Percentiles rank a stretch among this genome's conserved stretches.
These are phyloP conservation scores for Bremia lactucae DNA, from an alignment of 352 stramenopile species.

Conservation along the genomic window DNA sequence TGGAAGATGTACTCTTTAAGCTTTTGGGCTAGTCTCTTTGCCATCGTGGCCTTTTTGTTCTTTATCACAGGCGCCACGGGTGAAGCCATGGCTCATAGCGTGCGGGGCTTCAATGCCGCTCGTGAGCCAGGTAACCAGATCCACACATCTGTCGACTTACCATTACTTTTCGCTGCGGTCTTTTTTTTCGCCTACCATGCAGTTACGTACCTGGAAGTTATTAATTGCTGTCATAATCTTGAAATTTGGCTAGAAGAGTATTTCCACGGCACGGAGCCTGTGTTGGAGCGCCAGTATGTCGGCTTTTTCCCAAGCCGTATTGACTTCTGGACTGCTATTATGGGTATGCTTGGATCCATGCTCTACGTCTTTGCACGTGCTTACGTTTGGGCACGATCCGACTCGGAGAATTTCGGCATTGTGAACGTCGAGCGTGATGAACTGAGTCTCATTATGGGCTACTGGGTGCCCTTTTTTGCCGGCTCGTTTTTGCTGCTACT, in stretches of 20 bases:
- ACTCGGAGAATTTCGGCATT: conserved; percentile 63
- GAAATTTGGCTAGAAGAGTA: conserved; percentile 83
- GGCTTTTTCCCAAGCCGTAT: conserved; percentile 77
- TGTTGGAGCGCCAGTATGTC: conserved; percentile 54
- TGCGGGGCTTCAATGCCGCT: conserved; percentile 18
- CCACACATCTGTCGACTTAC: conserved; percentile 44
- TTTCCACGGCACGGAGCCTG: conserved; percentile 58
- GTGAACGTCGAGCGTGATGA: conserved; percentile 58
- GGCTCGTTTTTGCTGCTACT: conserved; percentile 66
- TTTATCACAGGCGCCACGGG: conserved; percentile 49
- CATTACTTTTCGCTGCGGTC: conserved; percentile 42
- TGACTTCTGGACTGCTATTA: conserved; percentile 64
- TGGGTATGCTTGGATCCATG: conserved; percentile 49
- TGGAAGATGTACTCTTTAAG: conserved; percentile 72
- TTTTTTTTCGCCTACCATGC: conserved; percentile 49
- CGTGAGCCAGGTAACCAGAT: conserved; percentile 10
- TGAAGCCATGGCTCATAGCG: conserved; percentile 42
- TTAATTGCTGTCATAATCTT: conserved; percentile 84
- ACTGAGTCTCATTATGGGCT: conserved; percentile 53
- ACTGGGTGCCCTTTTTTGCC: conserved; percentile 78
- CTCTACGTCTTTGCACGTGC: conserved; percentile 51
- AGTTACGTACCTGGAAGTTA: conserved; percentile 77
- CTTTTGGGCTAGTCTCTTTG: conserved; percentile 54
- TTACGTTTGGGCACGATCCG: conserved; percentile 42
- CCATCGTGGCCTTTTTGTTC: conserved; percentile 43